These are phyloP conservation scores for Cryphonectria parasitica DNA, from an alignment of 2,329 filamentous ascomycete genomes.

Conservation along the genomic window DNA sequence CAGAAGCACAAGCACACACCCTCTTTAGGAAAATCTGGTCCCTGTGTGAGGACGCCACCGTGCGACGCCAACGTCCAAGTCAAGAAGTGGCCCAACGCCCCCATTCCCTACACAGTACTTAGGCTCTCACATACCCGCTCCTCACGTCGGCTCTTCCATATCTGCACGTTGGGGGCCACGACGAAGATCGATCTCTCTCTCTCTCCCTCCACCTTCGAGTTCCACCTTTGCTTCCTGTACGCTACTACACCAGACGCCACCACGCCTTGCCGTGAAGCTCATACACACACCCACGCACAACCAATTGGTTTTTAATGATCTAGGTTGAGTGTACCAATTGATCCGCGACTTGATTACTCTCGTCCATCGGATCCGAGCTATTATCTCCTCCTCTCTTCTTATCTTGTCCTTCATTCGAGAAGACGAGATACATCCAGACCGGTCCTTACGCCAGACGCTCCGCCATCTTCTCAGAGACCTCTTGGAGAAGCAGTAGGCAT, in stretches of 20 bases:
- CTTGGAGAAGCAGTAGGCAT: not conserved
- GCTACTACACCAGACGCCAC: slow-evolving; percentile 16
- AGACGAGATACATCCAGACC: not conserved
- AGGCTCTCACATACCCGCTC: slow-evolving; percentile 5
- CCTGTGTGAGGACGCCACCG: slow-evolving; percentile 17
- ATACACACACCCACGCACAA: not conserved
- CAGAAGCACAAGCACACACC: slow-evolving; percentile 4
- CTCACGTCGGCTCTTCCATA: slow-evolving; percentile 22
- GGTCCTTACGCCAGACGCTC: not conserved
- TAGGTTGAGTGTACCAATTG: not conserved
- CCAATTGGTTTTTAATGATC: slow-evolving; percentile 8
- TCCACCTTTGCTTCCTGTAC: not conserved
- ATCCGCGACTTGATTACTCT: not conserved
- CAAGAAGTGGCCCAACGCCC: slow-evolving; percentile 9
- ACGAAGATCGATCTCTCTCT: slow-evolving; percentile 3
- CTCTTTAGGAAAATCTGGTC: not conserved
- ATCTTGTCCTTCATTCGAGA: not conserved
- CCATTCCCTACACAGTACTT: slow-evolving; percentile 4
- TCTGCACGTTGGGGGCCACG: slow-evolving; percentile 20
- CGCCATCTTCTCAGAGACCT: not conserved
- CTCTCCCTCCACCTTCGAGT: not conserved
- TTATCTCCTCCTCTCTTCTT: not conserved
- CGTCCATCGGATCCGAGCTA: not conserved
- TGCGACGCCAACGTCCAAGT: slow-evolving; percentile 14
- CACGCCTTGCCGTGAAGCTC: not conserved